A percentile compares a stretch with the other conserved stretches of the same genome.
Conservation (phyloP, 73 alveolate species). For the Stentor coeruleus region DNA sequence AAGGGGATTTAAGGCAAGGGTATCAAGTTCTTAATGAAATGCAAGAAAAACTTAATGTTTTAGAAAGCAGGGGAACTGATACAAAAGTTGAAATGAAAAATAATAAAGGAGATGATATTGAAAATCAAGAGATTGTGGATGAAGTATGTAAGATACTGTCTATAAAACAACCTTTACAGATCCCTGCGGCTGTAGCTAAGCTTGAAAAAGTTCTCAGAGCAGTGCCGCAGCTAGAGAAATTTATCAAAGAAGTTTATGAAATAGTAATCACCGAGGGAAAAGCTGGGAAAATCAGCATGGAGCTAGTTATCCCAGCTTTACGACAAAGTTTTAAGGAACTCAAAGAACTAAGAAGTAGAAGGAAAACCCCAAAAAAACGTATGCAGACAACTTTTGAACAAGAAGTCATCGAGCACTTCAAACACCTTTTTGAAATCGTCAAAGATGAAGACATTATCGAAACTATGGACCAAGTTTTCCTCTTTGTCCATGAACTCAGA, state of each 20-base stretch:
- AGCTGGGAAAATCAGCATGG: conserved; percentile 14
- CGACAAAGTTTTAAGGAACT: background rate
- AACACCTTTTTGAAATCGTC: background rate
- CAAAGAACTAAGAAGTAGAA: background rate
- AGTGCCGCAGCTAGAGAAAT: conserved; percentile 2
- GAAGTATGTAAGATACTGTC: conserved; percentile 12
- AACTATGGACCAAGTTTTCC: conserved; percentile 12
- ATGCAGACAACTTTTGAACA: background rate
- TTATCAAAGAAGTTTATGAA: background rate
- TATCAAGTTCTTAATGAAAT: background rate
- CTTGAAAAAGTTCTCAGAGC: conserved; percentile 21
- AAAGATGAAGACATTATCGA: background rate
- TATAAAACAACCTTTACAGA: background rate
- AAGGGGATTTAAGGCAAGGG: background rate
- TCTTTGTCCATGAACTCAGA: conserved; percentile 4
- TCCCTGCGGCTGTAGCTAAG: conserved; percentile 8
- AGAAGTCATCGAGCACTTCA: conserved; percentile 6
- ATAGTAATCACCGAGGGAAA: background rate
- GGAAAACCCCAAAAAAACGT: background rate
- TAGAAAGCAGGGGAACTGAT: background rate
- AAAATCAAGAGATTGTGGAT: background rate
- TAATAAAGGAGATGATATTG: background rate
- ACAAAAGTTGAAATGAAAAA: background rate
- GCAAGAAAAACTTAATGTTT: background rate
- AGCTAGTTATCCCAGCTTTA: conserved; percentile 2